These are phyloP conservation scores for Suillus tomentosus DNA, from an alignment of 768 basidiomycete species.

Conservation along the genomic window DNA sequence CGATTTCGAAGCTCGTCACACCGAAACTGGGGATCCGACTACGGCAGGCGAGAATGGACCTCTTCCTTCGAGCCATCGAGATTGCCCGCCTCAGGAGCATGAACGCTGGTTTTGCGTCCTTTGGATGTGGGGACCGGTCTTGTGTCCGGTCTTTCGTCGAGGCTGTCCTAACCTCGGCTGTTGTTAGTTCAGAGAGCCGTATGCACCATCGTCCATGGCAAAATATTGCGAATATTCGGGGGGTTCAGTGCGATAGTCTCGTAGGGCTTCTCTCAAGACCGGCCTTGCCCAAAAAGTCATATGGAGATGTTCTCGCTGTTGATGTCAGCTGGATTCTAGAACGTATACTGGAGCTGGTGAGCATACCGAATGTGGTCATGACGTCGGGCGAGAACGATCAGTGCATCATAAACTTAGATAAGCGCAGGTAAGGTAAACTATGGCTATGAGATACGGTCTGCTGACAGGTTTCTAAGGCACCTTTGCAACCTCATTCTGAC, in stretches of 20 bases:
- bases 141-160: slow-evolving; percentile 82
- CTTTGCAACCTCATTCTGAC: slow-evolving; percentile 65
- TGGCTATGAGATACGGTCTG: slow-evolving; percentile 1
- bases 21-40: slow-evolving; percentile 61
- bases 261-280: slow-evolving; percentile 56
- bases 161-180: slow-evolving; percentile 70
- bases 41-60: slow-evolving; percentile 74
- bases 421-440: slow-evolving; percentile 59
- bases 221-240: slow-evolving; percentile 63
- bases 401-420: slow-evolving; percentile 77
- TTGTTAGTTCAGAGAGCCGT: slow-evolving; percentile 80
- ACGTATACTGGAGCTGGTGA: slow-evolving; percentile 76
- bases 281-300: slow-evolving; percentile 42
- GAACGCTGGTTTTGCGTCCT: slow-evolving; percentile 37
- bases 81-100: slow-evolving; percentile 65
- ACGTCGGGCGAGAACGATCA: slow-evolving; percentile 53
- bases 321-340: slow-evolving; percentile 87
- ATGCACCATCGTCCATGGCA: slow-evolving; percentile 79
- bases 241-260: slow-evolving; percentile 63
- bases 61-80: slow-evolving; percentile 71
- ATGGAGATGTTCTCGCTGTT: slow-evolving; percentile 58
- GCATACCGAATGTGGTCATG: slow-evolving; percentile 69
- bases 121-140: slow-evolving; percentile 53
- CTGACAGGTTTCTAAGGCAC: slow-evolving; percentile 47
- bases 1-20: slow-evolving; percentile 67